Evolutionary conservation across 768 basidiomycete genomes (phyloP), one percentile per base, ranked within the genome.

Genomic region (Rhodotorula kratochvilovae): DNA sequence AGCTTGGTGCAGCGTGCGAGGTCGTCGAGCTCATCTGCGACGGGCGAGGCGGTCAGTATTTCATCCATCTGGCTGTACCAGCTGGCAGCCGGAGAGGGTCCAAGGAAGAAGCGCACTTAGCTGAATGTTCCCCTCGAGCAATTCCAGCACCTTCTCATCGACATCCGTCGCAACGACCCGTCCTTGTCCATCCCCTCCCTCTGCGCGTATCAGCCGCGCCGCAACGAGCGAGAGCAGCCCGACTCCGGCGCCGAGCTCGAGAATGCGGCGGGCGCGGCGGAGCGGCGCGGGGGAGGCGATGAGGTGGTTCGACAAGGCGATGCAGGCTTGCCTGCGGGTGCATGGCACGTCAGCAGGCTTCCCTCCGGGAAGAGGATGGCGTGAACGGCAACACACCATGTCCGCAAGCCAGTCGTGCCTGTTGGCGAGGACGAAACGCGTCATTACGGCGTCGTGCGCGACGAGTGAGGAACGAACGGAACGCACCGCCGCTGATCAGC

Each of bases 201-300:
- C n/a, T n/a, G n/a, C 17, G 25, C 27, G 13, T 11, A 31, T 25
- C 50, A 64, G 15, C n/a, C 42, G 25, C 11, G 66, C 71, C 1
- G 50, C 16, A 15, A 74, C 63, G 35, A 74, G 69, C 31, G 73
- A 67, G 5, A 74, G 60, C 0, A 74, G 29, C 7, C 73, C 73
- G 21, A 68, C 69, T 3, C 73, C 73, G 1, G 73, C 66, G 16
- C 73, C 73, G 31, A 74, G 63, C 48, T 74, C 73, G 60, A 74
- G 39, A 17, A 74, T 56, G 25, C 31, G 60, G 23, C 2, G 1
- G 2, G 53, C 12, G 21, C 21, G 13, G 21, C 4, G 3, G 45
- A 68, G 35, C 1, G 25, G 0, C 19, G 35, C 19, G 16, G 69
- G 63, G 0, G 31, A 13, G 33, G 61, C 66, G 50, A 74, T 11